These are phyloP conservation scores for Diaporthe sp. DNA, from an alignment of 2,329 filamentous ascomycete genomes.

Conservation along the genomic window DNA sequence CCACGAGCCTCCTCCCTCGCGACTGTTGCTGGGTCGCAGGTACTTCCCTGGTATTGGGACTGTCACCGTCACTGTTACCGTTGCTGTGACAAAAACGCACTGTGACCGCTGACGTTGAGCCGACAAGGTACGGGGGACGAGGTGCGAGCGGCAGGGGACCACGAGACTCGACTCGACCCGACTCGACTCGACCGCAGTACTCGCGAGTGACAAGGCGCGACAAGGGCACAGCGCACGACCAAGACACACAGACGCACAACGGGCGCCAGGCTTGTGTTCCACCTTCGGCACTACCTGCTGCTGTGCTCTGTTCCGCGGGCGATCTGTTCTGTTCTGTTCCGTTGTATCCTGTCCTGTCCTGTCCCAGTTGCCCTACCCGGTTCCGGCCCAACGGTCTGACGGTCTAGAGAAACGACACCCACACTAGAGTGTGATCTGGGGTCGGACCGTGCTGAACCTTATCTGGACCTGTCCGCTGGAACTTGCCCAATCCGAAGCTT, in stretches of 20 bases:
- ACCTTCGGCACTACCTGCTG: slow-evolving; percentile 18
- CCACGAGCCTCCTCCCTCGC: background rate
- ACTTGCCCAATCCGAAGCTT: slow-evolving; percentile 22
- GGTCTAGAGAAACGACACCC: slow-evolving; percentile 27
- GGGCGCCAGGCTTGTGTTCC: slow-evolving; percentile 6
- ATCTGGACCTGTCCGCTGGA: slow-evolving; percentile 35
- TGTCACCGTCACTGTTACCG: slow-evolving; percentile 5
- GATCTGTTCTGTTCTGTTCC: slow-evolving; percentile 1
- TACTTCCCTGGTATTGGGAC: slow-evolving; percentile 1
- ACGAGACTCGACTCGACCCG: slow-evolving; percentile 12
- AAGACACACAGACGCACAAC: slow-evolving; percentile 26
- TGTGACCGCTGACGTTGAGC: slow-evolving; percentile 19
- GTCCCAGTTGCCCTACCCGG: slow-evolving; percentile 20
- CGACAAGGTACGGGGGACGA: background rate
- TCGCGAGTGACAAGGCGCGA: slow-evolving; percentile 2
- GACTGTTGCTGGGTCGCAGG: background rate
- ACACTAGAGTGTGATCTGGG: slow-evolving; percentile 33
- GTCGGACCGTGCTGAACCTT: slow-evolving; percentile 34
- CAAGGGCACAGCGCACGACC: background rate
- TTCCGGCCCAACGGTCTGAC: slow-evolving; percentile 33
- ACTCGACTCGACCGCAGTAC: background rate
- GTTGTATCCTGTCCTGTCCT: background rate
- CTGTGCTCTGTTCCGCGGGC: slow-evolving; percentile 7
- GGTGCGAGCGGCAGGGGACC: background rate
- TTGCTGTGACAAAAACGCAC: slow-evolving; percentile 1